A percentile compares a stretch with the other conserved stretches of the same genome.
Conservation (phyloP, 768 basidiomycete species). For the Mrakia frigida region DNA sequence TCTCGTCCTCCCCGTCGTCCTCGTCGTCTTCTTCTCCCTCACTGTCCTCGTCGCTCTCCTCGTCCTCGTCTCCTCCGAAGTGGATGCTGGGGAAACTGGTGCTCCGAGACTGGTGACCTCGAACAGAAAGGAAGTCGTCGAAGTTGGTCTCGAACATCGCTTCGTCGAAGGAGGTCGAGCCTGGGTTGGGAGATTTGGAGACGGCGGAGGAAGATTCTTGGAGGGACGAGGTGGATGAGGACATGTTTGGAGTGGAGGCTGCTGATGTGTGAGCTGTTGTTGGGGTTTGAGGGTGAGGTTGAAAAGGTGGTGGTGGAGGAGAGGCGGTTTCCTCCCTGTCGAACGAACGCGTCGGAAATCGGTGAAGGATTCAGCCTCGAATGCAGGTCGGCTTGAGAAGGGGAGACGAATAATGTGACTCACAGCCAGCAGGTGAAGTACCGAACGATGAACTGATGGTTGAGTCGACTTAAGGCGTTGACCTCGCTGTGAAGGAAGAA, state of each 20-base stretch:
- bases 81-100: slow-evolving; percentile 79
- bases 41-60: slow-evolving; percentile 30
- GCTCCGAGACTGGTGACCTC: slow-evolving; percentile 45
- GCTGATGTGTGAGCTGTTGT: background rate
- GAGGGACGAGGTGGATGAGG: slow-evolving; percentile 24
- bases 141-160: slow-evolving; percentile 65
- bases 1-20: slow-evolving; percentile 5
- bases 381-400: no score
- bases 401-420: background rate
- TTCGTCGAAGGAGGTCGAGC: slow-evolving; percentile 37
- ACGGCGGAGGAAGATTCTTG: background rate
- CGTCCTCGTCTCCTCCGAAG: slow-evolving; percentile 51
- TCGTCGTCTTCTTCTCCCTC: slow-evolving; percentile 17
- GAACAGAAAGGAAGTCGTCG: slow-evolving; percentile 50
- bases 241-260: slow-evolving; percentile 10
- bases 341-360: background rate
- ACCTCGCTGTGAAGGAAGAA: slow-evolving; percentile 45
- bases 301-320: background rate
- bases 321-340: slow-evolving; percentile 10
- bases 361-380: no score
- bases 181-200: slow-evolving; percentile 15
- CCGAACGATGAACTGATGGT: slow-evolving; percentile 79
- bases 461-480: slow-evolving; percentile 76
- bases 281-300: background rate
- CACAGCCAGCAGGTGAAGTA: slow-evolving; percentile 30